Conservation (phyloP, 495 filamentous ascomycete genomes). For the Neurospora sp. region DNA sequence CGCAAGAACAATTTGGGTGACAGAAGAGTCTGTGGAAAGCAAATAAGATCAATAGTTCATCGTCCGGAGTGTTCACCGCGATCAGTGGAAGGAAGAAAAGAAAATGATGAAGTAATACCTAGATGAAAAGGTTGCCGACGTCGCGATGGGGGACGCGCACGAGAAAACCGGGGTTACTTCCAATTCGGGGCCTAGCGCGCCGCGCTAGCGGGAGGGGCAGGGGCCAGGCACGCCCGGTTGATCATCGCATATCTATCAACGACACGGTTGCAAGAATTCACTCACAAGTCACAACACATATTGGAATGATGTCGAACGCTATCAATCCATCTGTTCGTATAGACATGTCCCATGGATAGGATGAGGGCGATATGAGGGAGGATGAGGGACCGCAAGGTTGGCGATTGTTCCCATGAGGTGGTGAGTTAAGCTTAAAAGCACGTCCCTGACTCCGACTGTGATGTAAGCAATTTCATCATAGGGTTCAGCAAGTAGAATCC, state of each 20-base stretch:
- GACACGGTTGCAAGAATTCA: not conserved
- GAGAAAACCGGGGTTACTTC: not conserved
- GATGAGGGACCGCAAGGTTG: not conserved
- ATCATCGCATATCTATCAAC: not conserved
- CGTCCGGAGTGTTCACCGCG: not conserved
- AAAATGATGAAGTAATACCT: not conserved
- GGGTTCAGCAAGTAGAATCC: not conserved
- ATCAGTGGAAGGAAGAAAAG: not conserved
- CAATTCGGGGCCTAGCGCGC: not conserved
- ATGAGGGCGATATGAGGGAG: not conserved
- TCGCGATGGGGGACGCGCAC: not conserved
- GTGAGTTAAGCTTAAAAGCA: not conserved
- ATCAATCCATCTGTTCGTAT: not conserved
- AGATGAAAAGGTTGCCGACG: not conserved
- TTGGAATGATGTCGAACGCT: not conserved
- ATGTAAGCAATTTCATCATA: not conserved
- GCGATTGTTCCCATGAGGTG: not conserved
- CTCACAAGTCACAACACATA: not conserved
- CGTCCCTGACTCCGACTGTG: not conserved
- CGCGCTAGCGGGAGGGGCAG: not conserved
- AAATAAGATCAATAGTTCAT: not conserved
- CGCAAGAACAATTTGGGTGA: not conserved
- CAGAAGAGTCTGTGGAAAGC: not conserved
- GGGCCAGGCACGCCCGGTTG: not conserved
- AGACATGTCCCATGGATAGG: not conserved